Base-by-base conservation (phyloP, 2,329 filamentous ascomycete genomes). In the Alternaria angustiovoidea region DNA sequence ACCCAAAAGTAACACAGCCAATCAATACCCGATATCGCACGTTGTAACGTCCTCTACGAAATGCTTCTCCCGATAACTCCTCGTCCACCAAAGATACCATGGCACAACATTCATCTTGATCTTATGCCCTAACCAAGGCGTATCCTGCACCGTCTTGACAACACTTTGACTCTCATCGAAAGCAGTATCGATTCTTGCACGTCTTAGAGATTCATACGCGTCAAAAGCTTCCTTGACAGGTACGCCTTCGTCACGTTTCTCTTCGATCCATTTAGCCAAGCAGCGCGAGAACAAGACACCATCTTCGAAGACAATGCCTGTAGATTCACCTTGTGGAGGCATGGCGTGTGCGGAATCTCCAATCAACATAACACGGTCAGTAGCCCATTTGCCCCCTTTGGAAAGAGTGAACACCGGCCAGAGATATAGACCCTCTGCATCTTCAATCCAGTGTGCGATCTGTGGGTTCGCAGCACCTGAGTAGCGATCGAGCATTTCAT, bases 251-350 rank as follows among this genome's bases (percentile, higher is more conserved):
- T 62, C 54, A 12, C 55, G 43, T 44, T 75, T 74, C 59, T 76
- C 78, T 57, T 81, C 75, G 67, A 81, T 76, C 80, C 80, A 82
- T 43, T 75, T 69, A 1, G 75, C 77, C 47, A 82, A 59, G 70
- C 79, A 81, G 48, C 80, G 70, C 22, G 82, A 79, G 69, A 85
- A 80, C 54, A 85, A 69, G 36, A 84, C 81, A 2, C 80, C 83
- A 66, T 85, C 83, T 70, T 85, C 83, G 62, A 85, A 84, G 9
- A 84, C 82, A 34, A 85, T 81, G 16, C 83, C 83, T 4, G 82
- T 84, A 32, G 77, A 79, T 62, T 85, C 83, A 11, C 83, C 83
- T 59, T 84, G 82, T 3, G 83, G 82, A 4, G 83, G 82, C 83
- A 85, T 85, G 9, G 81, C 81, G 65, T 83, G 81, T 49, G 81